These are phyloP conservation scores for Quercus aquifolioides DNA, from an alignment of 306 rosid genomes.

Conservation along the genomic window DNA sequence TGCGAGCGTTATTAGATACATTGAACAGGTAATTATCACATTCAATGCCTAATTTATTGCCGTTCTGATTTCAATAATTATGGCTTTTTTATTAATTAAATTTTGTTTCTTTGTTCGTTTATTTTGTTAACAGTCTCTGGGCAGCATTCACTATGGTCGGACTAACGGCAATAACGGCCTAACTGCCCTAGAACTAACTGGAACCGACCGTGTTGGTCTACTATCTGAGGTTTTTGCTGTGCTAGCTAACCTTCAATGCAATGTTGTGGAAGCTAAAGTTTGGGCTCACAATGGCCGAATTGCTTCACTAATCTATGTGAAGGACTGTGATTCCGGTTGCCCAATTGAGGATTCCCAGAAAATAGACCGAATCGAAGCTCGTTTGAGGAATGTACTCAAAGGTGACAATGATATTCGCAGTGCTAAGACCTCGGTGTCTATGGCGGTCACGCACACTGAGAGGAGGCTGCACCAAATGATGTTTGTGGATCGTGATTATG, in stretches of 20 bases:
- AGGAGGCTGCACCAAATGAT: slow-evolving; percentile 95
- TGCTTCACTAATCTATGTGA: slow-evolving; percentile 70
- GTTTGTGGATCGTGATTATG: slow-evolving; percentile 81
- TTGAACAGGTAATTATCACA: slow-evolving; percentile 69
- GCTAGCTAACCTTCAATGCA: slow-evolving; percentile 72
- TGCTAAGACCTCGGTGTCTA: slow-evolving; percentile 72
- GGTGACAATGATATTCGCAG: slow-evolving; percentile 80
- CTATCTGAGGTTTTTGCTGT: slow-evolving; percentile 93
- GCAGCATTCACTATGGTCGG: slow-evolving; percentile 48
- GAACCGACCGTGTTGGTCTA: slow-evolving; percentile 86
- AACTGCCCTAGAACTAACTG: slow-evolving; percentile 73
- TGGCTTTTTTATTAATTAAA: neutral
- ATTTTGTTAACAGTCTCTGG: slow-evolving; percentile 54
- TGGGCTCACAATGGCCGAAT: slow-evolving; percentile 98
- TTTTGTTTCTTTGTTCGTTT: neutral
- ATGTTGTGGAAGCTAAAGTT: slow-evolving; percentile 88
- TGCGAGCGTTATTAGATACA: slow-evolving; percentile 60
- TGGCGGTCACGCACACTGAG: slow-evolving; percentile 65
- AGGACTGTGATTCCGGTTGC: slow-evolving; percentile 62
- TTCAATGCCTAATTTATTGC: neutral
- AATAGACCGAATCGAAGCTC: slow-evolving; percentile 59
- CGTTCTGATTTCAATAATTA: neutral
- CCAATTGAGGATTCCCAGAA: slow-evolving; percentile 67
- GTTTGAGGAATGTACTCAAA: slow-evolving; percentile 74
- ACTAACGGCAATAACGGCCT: slow-evolving; percentile 15